phyloP scores from a whole-genome alignment of 768 basidiomycete species.

The Phanerochaete sordida region DNA sequence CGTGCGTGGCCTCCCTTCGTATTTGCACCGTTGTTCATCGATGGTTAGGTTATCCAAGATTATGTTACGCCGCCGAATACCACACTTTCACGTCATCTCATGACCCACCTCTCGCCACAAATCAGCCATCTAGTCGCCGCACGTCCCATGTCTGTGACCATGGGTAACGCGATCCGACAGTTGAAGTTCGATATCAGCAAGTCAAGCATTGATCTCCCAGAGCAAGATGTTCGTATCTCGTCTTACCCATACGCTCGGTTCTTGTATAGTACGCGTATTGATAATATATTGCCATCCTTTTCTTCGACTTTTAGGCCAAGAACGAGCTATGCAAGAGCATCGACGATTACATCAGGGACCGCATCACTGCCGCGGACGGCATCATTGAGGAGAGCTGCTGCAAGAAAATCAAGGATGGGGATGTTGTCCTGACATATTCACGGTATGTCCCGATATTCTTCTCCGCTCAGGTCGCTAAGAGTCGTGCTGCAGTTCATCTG shows the following conservation, averaged over 20 bases:
- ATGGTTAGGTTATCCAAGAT: conserved; percentile 79
- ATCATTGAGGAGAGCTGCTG: conserved; percentile 88
- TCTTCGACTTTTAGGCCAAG: conserved; percentile 66
- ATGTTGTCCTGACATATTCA: conserved; percentile 90
- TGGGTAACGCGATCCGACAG: conserved; percentile 93
- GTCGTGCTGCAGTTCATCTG: conserved; percentile 65
- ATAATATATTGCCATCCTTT: conserved; percentile 5
- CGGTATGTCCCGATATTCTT: too few species aligned
- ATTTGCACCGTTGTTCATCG: background rate
- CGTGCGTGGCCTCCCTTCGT: conserved; percentile 40
- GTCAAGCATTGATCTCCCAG: conserved; percentile 89
- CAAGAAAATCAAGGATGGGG: conserved; percentile 92
- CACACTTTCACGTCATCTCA: conserved; percentile 86
- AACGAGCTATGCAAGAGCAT: conserved; percentile 79
- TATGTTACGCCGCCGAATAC: conserved; percentile 85
- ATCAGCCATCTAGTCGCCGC: conserved; percentile 87
- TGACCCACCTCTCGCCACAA: conserved; percentile 90
- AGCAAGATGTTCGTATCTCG: conserved; percentile 74
- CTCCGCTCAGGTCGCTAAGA: too few species aligned
- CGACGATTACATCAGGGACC: conserved; percentile 90
- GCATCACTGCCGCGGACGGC: conserved; percentile 89
- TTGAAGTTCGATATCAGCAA: conserved; percentile 94
- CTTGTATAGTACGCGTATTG: conserved; percentile 5
- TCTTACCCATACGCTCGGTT: background rate
- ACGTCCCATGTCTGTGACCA: conserved; percentile 87